phyloP scores from a whole-genome alignment of 768 basidiomycete genomes.

The Naematelia encephala region DNA sequence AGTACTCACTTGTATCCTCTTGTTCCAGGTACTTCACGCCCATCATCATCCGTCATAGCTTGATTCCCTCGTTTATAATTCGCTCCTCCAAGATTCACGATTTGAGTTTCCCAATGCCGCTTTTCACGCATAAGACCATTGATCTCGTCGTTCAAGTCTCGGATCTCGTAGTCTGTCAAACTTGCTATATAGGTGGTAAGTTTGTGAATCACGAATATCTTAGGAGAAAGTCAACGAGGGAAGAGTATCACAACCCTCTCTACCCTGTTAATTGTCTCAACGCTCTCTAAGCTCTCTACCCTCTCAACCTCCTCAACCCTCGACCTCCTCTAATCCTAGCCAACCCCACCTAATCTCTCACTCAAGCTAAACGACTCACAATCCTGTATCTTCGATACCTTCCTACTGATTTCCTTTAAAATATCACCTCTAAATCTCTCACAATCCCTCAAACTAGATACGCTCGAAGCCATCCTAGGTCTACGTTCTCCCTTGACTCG shows the following conservation, averaged over 20 bases:
- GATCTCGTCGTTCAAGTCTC: slow-evolving; percentile 96
- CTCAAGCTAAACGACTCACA: too few species aligned
- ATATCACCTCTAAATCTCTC: slow-evolving; percentile 97
- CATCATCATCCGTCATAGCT: slow-evolving; percentile 92
- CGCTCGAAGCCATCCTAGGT: slow-evolving; percentile 85
- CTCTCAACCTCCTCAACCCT: neutral
- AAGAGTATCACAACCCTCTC: neutral
- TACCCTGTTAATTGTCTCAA: too few species aligned
- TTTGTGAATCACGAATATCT: neutral
- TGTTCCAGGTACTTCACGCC: slow-evolving; percentile 92
- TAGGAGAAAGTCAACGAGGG: neutral
- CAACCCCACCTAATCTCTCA: too few species aligned
- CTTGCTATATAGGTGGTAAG: slow-evolving; percentile 59
- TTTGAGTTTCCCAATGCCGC: slow-evolving; percentile 96
- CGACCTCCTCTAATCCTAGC: too few species aligned
- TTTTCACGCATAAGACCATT: slow-evolving; percentile 94
- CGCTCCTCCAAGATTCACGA: slow-evolving; percentile 90
- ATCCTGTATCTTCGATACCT: slow-evolving; percentile 98
- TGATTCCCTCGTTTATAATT: slow-evolving; percentile 86
- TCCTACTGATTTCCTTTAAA: slow-evolving; percentile 85
- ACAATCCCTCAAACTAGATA: slow-evolving; percentile 86
- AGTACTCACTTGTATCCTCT: slow-evolving; percentile 89
- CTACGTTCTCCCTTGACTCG: slow-evolving; percentile 72
- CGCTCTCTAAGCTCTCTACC: too few species aligned
- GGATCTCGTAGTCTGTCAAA: slow-evolving; percentile 88